Evolutionary conservation across 768 basidiomycete species (phyloP), one percentile per base, ranked within the genome.

Genomic region (Phlebiopsis flavidoalba): DNA sequence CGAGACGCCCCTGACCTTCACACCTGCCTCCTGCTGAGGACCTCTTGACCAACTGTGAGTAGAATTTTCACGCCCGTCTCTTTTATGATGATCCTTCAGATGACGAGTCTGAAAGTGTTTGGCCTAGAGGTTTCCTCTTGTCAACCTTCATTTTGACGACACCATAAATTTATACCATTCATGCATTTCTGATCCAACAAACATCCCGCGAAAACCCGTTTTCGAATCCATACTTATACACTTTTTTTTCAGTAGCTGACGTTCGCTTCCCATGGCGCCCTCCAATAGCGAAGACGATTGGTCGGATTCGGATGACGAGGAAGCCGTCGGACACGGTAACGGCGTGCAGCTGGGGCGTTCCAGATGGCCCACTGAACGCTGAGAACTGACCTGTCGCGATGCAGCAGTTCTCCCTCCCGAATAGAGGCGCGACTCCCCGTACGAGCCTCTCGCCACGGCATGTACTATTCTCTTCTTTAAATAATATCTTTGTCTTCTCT

Each of bases 371-470:
- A 51, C 76, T 94, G 60, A 79, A 84, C 60, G 75, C 75, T 60
- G 68, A 78, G 56, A n/a, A 65, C 76, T 46, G 91, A 93, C 71
- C 71, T 89, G 66, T n/a, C 72, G 71, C 65, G 92, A 95, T 74
- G 88, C 84, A 47, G 86, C 89, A 60, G 90, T 94, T n/a, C n/a
- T n/a, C n/a, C n/a, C 65, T 95, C 93, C 73, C 89, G 93, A 73
- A 88, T 95, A 63, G n/a, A n/a, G 93, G 93, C 70, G 93, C n/a
- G 93, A 71, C 81, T 81, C 76, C 93, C 93, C 81, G 92, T 94
- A 87, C 84, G 91, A 82, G 74, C 77, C 77, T 76, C 73, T 72
- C 75, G 67, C 71, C 74, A 80, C 74, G 67, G n/a, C 77, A 80
- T 78, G 75, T 78, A 73, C 59, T 65, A 66, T 56, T 60, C 58